Evolutionary conservation across 495 filamentous ascomycete genomes (phyloP).

Genomic region (Neurospora sp.): DNA sequence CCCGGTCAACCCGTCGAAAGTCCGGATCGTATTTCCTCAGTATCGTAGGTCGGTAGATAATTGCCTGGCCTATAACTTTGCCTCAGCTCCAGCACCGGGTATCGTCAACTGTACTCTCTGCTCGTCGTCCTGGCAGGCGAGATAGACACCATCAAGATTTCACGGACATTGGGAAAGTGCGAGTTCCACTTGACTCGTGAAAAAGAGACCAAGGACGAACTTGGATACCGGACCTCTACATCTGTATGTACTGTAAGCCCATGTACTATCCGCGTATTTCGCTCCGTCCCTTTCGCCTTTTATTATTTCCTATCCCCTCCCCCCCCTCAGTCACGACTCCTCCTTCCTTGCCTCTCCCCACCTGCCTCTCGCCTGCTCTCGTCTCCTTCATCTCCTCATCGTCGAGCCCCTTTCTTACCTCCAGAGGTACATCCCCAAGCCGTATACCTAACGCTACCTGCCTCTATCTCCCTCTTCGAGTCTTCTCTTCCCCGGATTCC

Average conservation of each 20-base stretch:
- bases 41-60: neutral
- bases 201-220: neutral
- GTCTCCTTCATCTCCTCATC: neutral
- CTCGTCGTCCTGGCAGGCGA: neutral
- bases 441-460: neutral
- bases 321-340: neutral
- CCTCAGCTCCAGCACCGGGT: neutral
- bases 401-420: neutral
- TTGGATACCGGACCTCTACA: neutral
- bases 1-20: neutral
- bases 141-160: neutral
- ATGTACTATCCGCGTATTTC: neutral
- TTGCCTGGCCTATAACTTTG: neutral
- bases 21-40: neutral
- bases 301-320: neutral
- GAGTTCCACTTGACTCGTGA: neutral
- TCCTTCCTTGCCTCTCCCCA: neutral
- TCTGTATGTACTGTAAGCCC: neutral
- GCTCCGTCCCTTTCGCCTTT: neutral
- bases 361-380: neutral
- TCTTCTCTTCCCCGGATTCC: neutral
- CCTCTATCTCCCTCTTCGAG: neutral
- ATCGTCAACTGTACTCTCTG: neutral
- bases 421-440: neutral
- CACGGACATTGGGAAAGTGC: neutral